Evolutionary conservation across 192 early-diverging fungal genomes (phyloP).

Genomic region (Linnemannia hyalina): DNA sequence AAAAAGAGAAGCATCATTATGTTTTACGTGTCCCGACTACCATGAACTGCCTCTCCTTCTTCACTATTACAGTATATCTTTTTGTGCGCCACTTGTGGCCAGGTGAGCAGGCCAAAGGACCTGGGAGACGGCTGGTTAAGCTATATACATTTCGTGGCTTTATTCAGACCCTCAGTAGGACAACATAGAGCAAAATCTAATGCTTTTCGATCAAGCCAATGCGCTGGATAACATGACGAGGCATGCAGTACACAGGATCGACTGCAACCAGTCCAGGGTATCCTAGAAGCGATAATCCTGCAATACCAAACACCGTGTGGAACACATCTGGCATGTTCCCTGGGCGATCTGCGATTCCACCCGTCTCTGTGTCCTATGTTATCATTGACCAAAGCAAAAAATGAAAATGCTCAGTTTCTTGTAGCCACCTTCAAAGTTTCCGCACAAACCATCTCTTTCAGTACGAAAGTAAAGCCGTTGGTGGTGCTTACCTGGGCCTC

Average conservation of each 20-base stretch:
- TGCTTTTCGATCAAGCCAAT: constrained; percentile 62
- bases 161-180: neutral
- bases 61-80: too few species aligned
- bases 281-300: constrained; percentile 89
- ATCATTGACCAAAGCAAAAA: neutral
- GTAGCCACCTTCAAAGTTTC: too few species aligned
- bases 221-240: constrained; percentile 70
- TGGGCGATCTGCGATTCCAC: constrained; percentile 95
- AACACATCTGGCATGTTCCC: constrained; percentile 96
- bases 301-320: constrained; percentile 96
- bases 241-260: constrained; percentile 95
- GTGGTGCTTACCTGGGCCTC: constrained; percentile 71
- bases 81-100: too few species aligned
- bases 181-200: neutral
- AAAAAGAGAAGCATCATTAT: too few species aligned
- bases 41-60: too few species aligned
- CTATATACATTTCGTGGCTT: neutral
- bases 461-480: neutral
- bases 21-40: too few species aligned
- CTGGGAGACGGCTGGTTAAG: neutral
- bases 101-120: too few species aligned
- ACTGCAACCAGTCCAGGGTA: constrained; percentile 81
- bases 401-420: neutral
- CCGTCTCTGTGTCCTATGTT: constrained; percentile 77
- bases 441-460: neutral